Conservation (phyloP, 208 protist species). For the Acanthamoeba royreba region DNA sequence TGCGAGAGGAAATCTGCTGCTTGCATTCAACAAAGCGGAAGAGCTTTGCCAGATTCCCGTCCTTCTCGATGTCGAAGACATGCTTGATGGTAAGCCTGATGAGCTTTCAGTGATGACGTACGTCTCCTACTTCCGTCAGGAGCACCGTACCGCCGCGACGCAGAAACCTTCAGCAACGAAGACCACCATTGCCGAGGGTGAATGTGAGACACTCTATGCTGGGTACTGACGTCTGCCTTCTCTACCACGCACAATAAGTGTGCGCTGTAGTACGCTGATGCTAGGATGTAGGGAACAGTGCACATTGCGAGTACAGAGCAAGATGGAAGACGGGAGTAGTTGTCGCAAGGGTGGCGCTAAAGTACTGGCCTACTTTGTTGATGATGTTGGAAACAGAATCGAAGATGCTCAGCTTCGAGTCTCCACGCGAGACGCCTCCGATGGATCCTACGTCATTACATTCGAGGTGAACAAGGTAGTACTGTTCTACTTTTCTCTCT, state of each 20-base stretch:
- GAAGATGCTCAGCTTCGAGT: neutral
- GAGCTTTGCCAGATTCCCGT: neutral
- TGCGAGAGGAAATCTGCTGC: neutral
- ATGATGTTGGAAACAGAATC: neutral
- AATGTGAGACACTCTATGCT: neutral
- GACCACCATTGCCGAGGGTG: neutral
- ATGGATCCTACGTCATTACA: neutral
- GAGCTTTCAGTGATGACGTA: conserved; percentile 49
- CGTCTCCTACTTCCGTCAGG: conserved; percentile 47
- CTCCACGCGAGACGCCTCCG: neutral
- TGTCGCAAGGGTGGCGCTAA: neutral
- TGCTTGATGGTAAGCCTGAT: conserved; percentile 40
- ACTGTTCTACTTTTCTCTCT: too few species aligned
- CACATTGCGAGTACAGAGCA: neutral
- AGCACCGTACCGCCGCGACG: neutral
- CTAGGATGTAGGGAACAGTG: neutral
- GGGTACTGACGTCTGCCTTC: neutral
- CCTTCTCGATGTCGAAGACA: conserved; percentile 12
- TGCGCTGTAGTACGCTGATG: too few species aligned
- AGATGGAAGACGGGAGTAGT: neutral
- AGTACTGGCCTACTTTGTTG: neutral
- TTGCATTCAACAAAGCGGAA: neutral
- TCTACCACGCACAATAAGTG: neutral
- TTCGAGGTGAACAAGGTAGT: neutral
- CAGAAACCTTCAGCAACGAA: neutral